phyloP scores from a whole-genome alignment of 805 yeast species.

The Schwanniomyces sp. region DNA sequence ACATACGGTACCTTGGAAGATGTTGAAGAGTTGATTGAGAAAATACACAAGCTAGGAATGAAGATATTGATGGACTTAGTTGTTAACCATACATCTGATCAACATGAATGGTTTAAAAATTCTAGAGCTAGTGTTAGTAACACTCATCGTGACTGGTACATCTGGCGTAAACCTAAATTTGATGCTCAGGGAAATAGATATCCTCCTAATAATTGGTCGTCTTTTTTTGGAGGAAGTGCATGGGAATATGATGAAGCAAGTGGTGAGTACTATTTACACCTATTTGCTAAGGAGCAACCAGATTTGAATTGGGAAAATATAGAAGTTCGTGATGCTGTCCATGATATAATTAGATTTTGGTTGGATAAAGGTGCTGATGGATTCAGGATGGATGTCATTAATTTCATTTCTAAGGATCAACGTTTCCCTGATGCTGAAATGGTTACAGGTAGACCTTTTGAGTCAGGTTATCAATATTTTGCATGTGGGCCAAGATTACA shows the following conservation, averaged over 20 bases:
- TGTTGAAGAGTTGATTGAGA: conserved; percentile 48
- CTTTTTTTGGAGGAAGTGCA: conserved; percentile 53
- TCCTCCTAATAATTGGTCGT: conserved; percentile 59
- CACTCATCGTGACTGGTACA: conserved; percentile 62
- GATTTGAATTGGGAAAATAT: conserved; percentile 22
- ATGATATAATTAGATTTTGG: conserved; percentile 19
- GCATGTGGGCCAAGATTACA: conserved; percentile 3
- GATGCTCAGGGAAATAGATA: conserved; percentile 48
- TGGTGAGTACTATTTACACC: conserved; percentile 19
- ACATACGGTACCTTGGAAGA: conserved; percentile 56
- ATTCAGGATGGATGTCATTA: conserved; percentile 13
- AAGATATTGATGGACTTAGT: conserved; percentile 55
- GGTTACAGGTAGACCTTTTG: neutral
- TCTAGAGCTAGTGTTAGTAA: conserved; percentile 50
- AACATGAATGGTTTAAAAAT: conserved; percentile 60
- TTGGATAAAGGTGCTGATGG: conserved; percentile 14
- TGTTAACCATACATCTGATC: conserved; percentile 56
- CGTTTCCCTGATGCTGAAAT: conserved; percentile 1
- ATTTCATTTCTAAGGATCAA: conserved; percentile 1
- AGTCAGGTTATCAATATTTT: neutral
- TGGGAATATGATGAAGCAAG: conserved; percentile 47
- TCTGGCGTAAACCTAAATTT: conserved; percentile 52
- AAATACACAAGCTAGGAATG: conserved; percentile 49
- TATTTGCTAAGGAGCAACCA: conserved; percentile 19
- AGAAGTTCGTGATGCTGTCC: conserved; percentile 20